Percentiles rank a stretch among this genome's conserved stretches.
Evolutionary conservation across 2,329 filamentous ascomycete genomes (phyloP).

Genomic region (Trichoderma asperellum): DNA sequence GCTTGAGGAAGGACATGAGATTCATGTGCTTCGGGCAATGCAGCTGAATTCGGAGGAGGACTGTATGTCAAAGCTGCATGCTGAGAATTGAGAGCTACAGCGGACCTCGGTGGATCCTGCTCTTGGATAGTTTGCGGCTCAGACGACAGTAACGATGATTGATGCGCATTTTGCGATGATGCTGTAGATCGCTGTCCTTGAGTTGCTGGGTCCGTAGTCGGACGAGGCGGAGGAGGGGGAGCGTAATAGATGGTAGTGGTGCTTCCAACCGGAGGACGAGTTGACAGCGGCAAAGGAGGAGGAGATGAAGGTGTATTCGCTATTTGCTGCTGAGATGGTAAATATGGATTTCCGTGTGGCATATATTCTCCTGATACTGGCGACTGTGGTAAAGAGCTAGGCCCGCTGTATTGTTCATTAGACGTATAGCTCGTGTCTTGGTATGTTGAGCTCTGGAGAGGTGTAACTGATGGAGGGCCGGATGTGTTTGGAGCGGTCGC

Average conservation of each 20-base stretch:
- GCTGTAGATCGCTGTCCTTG: not conserved
- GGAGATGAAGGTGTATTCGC: not conserved
- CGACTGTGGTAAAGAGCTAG: not conserved
- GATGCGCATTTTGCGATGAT: not conserved
- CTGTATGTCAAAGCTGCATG: not conserved
- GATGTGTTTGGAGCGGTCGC: not conserved
- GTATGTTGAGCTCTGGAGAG: not conserved
- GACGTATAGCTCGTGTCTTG: not conserved
- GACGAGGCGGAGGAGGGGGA: not conserved
- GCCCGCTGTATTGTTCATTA: not conserved
- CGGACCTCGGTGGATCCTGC: not conserved
- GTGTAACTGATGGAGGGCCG: not conserved
- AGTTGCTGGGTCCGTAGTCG: not conserved
- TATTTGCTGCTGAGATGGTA: conserved; percentile 6
- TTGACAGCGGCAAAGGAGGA: conserved; percentile 1
- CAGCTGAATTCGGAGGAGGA: not conserved
- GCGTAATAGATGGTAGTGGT: not conserved
- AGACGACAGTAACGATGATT: not conserved
- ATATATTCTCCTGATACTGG: not conserved
- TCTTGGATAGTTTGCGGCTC: not conserved
- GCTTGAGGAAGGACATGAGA: not conserved
- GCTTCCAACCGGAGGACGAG: conserved; percentile 1
- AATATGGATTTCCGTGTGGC: not conserved
- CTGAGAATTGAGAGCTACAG: not conserved
- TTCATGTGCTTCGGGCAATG: not conserved